Percentiles rank a stretch among this genome's conserved stretches.
These are phyloP conservation scores for Fusarium sterilihyphosum DNA, from an alignment of 2,329 filamentous ascomycete genomes.

Conservation along the genomic window DNA sequence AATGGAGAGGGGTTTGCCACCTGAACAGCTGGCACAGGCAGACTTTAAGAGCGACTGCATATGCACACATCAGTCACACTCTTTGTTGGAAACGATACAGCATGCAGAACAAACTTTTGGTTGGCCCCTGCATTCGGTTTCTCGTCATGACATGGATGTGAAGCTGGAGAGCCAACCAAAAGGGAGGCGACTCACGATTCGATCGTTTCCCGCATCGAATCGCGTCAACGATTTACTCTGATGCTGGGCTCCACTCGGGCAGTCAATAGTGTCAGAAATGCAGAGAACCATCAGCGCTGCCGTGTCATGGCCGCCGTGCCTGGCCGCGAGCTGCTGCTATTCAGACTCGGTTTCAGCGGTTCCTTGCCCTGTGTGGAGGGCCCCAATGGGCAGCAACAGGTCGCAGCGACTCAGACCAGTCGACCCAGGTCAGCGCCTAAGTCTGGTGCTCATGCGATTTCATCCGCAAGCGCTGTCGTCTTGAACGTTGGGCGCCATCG, in stretches of 20 bases:
- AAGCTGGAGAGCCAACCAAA: constrained; percentile 20
- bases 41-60: constrained; percentile 40
- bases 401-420: constrained; percentile 29
- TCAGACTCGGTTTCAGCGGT: constrained; percentile 28
- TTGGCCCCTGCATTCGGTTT: constrained; percentile 21
- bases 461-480: constrained; percentile 29
- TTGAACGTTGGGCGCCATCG: constrained; percentile 26
- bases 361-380: constrained; percentile 20
- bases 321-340: constrained; percentile 29
- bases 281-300: constrained; percentile 20
- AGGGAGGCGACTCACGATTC: constrained; percentile 19
- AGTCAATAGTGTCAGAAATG: constrained; percentile 7
- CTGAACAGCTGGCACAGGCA: constrained; percentile 31
- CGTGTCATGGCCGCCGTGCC: constrained; percentile 42
- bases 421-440: constrained; percentile 36
- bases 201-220: constrained; percentile 24
- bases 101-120: constrained; percentile 8
- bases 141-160: constrained; percentile 10
- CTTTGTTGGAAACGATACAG: constrained; percentile 13
- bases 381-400: constrained; percentile 27
- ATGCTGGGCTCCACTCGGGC: constrained; percentile 22
- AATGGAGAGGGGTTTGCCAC: constrained; percentile 21
- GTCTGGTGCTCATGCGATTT: constrained; percentile 31
- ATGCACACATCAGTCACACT: constrained; percentile 17
- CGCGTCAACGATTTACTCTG: constrained; percentile 8